Evolutionary conservation across 768 basidiomycete species (phyloP).

Genomic region (Psilocybe sp.): DNA sequence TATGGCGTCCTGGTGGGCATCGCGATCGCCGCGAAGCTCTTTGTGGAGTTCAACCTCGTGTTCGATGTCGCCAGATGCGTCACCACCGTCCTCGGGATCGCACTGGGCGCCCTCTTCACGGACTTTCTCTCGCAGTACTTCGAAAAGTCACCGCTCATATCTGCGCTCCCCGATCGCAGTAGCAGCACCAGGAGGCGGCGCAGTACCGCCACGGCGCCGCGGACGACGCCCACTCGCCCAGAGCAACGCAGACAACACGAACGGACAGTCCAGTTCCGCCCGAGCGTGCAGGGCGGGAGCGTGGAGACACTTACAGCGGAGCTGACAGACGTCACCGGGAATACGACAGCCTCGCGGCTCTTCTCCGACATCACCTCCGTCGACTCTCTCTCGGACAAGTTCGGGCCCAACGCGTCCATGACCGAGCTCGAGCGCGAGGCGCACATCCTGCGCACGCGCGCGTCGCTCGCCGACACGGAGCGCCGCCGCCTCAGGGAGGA

Average conservation of each 20-base stretch:
- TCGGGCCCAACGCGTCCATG: conserved; percentile 57
- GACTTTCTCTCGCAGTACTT: conserved; percentile 69
- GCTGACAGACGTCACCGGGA: conserved; percentile 20
- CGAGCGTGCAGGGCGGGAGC: conserved; percentile 36
- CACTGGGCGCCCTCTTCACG: conserved; percentile 66
- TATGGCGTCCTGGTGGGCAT: conserved; percentile 56
- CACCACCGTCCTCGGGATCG: conserved; percentile 63
- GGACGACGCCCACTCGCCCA: conserved; percentile 20
- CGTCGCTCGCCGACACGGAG: conserved; percentile 80
- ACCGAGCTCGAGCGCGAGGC: conserved; percentile 71
- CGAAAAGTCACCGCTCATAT: conserved; percentile 41
- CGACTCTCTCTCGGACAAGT: conserved; percentile 64
- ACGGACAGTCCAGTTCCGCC: conserved; percentile 46
- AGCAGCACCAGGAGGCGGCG: too few species aligned
- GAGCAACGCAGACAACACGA: conserved; percentile 25
- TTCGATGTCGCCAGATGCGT: conserved; percentile 55
- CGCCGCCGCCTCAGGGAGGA: conserved; percentile 82
- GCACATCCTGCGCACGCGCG: conserved; percentile 71
- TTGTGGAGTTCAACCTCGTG: conserved; percentile 55
- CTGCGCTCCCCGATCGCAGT: conserved; percentile 8
- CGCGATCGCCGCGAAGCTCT: conserved; percentile 58
- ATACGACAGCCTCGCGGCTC: conserved; percentile 23
- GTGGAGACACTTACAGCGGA: conserved; percentile 24
- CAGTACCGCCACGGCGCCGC: conserved; percentile 20
- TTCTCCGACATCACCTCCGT: conserved; percentile 65